Base-by-base conservation (phyloP, 2,329 filamentous ascomycete species). In the Truncatella angustata region DNA sequence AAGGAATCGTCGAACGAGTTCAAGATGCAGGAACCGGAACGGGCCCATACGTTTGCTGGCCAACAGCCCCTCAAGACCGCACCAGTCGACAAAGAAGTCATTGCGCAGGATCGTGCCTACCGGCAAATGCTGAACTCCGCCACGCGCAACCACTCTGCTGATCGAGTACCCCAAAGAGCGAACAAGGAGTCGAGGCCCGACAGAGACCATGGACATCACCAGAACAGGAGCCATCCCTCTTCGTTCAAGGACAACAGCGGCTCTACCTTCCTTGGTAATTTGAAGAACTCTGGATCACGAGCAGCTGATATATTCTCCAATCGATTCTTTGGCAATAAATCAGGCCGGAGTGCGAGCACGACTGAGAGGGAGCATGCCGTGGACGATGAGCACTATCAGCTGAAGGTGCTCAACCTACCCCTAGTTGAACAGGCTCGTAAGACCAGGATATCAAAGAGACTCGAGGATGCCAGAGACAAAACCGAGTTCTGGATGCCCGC, bases 401-500 rank as follows among this genome's bases (percentile, higher is more conserved):
- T 91, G 63, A 90, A 88, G 60, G 85, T 96, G 39, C 90, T 97
- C 67, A 96, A 94, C 63, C 76, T 89, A 46, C 91, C 91, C 1
- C 75, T 97, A 26, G 80, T 96, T 23, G 88, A 96, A 67, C 93
- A 97, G 71, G 92, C 92, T 5, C 85, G 93, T n/a, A 77, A 86
- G 57, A 97, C 93, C 0, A 83, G 93, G 57, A 97, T 97, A 66
- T 95, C 91, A 6, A 95, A 93, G 70, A 84, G 88, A 26, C 75
- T 97, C 39, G 90, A 95, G 64, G 84, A 89, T 55, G 96, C 92
- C 9, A 84, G 87, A 56, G 93, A 97, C 66, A 97, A 97, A 77
- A 97, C 93, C 0, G 93, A 97, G 65, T 97, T 95, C 66, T 97
- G 93, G 93, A 96, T 97, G 92, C 93, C 93, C 11, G 90, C 91